Conservation (phyloP, 179 eudicot species). For the Patellifolia procumbens region DNA sequence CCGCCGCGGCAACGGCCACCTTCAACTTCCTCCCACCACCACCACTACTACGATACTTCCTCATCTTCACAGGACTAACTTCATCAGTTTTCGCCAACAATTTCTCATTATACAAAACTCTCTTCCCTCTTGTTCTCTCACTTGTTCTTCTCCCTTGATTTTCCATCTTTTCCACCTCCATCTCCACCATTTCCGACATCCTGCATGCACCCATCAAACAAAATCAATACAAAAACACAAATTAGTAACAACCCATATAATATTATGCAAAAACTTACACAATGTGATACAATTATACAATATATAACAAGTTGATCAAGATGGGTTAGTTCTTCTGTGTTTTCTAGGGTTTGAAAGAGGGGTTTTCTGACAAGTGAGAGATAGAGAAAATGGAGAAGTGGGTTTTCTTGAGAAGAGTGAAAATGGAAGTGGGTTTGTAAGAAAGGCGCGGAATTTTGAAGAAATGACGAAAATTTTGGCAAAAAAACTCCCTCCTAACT, state of each 20-base stretch:
- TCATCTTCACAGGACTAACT: slow-evolving; percentile 1
- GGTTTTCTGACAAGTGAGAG: too few species aligned
- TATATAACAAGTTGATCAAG: too few species aligned
- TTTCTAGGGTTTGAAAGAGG: slow-evolving; percentile 4
- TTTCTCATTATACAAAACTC: slow-evolving; percentile 26
- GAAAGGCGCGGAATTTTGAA: slow-evolving; percentile 24
- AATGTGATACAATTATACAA: not conserved
- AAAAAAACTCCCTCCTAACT: not conserved
- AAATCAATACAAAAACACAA: too few species aligned
- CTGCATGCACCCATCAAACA: too few species aligned
- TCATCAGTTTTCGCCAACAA: not conserved
- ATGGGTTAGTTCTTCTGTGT: too few species aligned
- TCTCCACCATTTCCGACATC: slow-evolving; percentile 14
- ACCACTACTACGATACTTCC: not conserved
- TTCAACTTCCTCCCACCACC: not conserved
- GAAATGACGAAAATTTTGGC: slow-evolving; percentile 17
- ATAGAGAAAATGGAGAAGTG: not conserved
- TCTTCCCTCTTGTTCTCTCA: slow-evolving; percentile 24
- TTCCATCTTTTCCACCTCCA: not conserved
- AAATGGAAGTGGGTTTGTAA: not conserved
- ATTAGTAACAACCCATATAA: too few species aligned
- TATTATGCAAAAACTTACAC: too few species aligned
- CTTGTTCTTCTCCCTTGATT: slow-evolving; percentile 22
- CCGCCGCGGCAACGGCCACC: not conserved
- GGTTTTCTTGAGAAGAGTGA: not conserved